Percentiles rank a stretch among this genome's conserved stretches.
Conservation (phyloP, 208 protist species). For the Leishmania amazonensis region DNA sequence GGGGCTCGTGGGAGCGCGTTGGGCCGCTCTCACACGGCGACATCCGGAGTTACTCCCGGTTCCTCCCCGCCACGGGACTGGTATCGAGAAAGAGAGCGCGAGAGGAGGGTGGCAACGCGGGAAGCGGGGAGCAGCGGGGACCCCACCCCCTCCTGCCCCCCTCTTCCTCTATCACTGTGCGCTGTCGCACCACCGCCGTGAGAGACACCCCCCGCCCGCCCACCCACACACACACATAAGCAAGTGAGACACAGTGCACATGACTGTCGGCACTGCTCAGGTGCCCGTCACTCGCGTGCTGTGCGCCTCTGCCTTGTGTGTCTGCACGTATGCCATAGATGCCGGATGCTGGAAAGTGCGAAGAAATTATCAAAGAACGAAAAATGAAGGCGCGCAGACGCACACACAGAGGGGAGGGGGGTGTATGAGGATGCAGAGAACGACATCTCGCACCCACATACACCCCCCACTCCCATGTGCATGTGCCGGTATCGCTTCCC, state of each 20-base stretch:
- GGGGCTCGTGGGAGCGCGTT: background rate
- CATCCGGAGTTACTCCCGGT: background rate
- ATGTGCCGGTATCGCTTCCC: background rate
- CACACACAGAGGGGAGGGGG: background rate
- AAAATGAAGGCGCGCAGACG: background rate
- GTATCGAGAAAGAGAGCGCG: background rate
- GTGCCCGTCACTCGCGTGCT: background rate
- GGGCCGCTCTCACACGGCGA: background rate
- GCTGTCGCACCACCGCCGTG: background rate
- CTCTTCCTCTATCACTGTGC: background rate
- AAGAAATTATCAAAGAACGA: background rate
- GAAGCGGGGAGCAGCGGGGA: background rate
- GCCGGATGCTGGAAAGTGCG: background rate
- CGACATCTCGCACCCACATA: background rate
- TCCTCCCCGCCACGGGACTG: background rate
- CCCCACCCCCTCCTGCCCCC: background rate
- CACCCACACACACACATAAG: too few species aligned
- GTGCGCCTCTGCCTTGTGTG: background rate
- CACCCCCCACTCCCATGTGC: background rate
- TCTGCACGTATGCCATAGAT: background rate
- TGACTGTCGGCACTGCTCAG: background rate
- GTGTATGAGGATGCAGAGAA: background rate
- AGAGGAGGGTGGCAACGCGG: background rate
- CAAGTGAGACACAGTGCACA: too few species aligned
- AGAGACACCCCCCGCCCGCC: background rate